Conservation (phyloP, 176 grass and related monocot genomes). For the Lolium rigidum region DNA sequence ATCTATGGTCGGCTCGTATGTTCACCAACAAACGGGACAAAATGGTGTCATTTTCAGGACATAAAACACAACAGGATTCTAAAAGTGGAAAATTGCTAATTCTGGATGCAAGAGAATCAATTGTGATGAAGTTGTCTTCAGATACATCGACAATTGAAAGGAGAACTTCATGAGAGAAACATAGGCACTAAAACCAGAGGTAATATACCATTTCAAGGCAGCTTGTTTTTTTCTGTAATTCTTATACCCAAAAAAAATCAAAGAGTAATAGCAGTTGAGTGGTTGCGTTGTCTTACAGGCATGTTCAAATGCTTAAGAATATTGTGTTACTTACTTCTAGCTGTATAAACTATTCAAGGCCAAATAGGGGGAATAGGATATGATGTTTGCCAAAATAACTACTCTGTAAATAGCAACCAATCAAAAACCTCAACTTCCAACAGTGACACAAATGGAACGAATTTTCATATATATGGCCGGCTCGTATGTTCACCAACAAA, state of each 20-base stretch:
- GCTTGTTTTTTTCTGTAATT: background rate
- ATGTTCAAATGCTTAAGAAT: background rate
- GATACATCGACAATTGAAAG: slow-evolving; percentile 9
- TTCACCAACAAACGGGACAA: background rate
- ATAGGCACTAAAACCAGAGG: background rate
- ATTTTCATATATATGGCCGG: background rate
- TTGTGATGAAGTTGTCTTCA: too few species aligned
- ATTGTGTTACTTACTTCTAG: background rate
- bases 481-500: background rate
- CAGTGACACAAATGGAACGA: background rate
- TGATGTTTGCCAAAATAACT: slow-evolving; percentile 8
- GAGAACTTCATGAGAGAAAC: slow-evolving; percentile 23
- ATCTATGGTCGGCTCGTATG: background rate
- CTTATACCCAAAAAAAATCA: background rate
- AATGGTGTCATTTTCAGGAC: background rate
- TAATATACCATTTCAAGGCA: background rate
- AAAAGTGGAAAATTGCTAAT: background rate
- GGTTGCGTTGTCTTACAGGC: background rate
- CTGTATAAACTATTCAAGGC: background rate
- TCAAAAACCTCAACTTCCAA: slow-evolving; percentile 17
- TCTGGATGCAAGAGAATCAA: background rate
- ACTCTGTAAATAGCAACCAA: background rate
- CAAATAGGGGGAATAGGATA: slow-evolving; percentile 6
- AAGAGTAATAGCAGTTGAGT: background rate
- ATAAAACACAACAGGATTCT: background rate